These are phyloP conservation scores for Arachnopeziza araneosa DNA, from an alignment of 2,329 filamentous ascomycete genomes.

Conservation along the genomic window DNA sequence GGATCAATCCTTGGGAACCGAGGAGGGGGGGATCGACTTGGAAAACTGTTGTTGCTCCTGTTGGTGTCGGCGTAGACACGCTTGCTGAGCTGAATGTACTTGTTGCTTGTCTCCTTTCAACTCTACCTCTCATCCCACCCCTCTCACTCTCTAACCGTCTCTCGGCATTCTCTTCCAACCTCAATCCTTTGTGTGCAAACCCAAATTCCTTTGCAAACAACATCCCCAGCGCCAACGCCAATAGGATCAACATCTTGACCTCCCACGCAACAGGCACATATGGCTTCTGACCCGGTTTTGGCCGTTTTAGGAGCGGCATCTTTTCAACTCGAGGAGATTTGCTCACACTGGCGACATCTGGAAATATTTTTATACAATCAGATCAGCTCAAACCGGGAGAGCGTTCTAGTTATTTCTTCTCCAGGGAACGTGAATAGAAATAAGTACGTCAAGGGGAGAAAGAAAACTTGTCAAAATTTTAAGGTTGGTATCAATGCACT, in stretches of 20 bases:
- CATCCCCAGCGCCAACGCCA: neutral
- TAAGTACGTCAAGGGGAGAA: neutral
- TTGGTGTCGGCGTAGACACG: neutral
- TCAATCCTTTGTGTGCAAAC: neutral
- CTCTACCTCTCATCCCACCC: neutral
- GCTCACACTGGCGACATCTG: neutral
- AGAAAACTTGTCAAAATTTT: neutral
- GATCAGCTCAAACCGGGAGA: neutral
- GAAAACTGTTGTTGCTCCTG: neutral
- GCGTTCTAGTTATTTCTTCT: neutral
- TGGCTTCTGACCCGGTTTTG: neutral
- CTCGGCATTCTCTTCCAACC: neutral
- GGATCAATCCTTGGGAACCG: neutral
- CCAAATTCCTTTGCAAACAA: neutral
- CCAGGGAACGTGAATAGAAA: neutral
- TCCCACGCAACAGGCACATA: neutral
- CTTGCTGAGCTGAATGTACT: neutral
- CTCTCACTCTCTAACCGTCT: neutral
- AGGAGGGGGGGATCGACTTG: neutral
- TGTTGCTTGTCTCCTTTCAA: neutral
- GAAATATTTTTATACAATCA: neutral
- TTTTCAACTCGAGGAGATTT: neutral
- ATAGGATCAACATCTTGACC: neutral
- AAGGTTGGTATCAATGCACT: neutral
- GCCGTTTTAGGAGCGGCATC: neutral